Conservation (phyloP, 179 eudicot genomes). For the Beta corolliflora region DNA sequence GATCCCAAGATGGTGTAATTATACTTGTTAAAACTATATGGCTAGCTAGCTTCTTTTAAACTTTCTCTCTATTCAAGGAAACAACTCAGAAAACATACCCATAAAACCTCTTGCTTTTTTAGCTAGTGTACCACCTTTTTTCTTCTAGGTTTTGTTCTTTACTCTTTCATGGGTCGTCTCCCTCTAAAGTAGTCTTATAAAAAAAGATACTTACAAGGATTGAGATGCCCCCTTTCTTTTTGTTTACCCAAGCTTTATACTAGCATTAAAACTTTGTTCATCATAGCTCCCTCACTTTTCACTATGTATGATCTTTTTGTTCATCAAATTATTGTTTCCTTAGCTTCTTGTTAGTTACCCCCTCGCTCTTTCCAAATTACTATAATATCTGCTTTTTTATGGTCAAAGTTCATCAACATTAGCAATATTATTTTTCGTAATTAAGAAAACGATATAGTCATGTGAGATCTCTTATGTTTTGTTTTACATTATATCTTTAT, state of each 20-base stretch:
- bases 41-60: constrained; percentile 13
- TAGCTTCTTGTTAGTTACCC: neutral
- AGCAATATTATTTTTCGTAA: no score
- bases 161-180: constrained; percentile 34
- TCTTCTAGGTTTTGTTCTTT: constrained; percentile 46
- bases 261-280: constrained; percentile 18
- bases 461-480: no score
- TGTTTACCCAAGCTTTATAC: neutral
- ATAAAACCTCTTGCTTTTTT: constrained; percentile 33
- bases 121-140: constrained; percentile 32
- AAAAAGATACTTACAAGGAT: neutral
- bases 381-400: no score
- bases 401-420: no score
- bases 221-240: constrained; percentile 11
- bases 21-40: constrained; percentile 31
- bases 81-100: constrained; percentile 29
- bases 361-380: neutral
- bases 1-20: constrained; percentile 50
- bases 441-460: no score
- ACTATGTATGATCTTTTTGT: constrained; percentile 2
- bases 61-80: constrained; percentile 57
- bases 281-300: constrained; percentile 20
- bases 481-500: no score
- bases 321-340: neutral
- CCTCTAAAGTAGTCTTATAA: constrained; percentile 28